Evolutionary conservation across 768 basidiomycete genomes (phyloP), one percentile per base, ranked within the genome.

Genomic region (Pulveroboletus sp.): DNA sequence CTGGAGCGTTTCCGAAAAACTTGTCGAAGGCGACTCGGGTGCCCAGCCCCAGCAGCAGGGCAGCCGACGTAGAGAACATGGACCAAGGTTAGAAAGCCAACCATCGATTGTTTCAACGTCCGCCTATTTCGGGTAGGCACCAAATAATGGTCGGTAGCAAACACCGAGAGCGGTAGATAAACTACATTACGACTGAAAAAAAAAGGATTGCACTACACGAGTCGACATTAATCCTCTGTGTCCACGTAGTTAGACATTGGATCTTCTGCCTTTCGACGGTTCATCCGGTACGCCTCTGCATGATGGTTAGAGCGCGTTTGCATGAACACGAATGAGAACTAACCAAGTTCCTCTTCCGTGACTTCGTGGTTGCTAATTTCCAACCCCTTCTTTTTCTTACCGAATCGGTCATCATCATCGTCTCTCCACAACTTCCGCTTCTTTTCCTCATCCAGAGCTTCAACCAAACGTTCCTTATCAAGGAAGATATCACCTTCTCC

Each of bases 241-340:
- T 93, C 93, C 44, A 90, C 77, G 64, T 93, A 93, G 66, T 89
- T 90, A 36, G 89, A 88, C 93, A 96, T 96, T 4, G 93, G 93
- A 68, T 96, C 93, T 50, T 93, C 89, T 42, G 76, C 73, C 1
- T 80, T 77, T 45, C 81, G 79, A 56, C 77, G 79, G 27, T 67
- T 76, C 80, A 92, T 84, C 50, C 93, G 80, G 68, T 94, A 96
- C n/a, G 88, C 89, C 85, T 96, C 92, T 90, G 73, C 54, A 66
- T 39, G 13, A 27, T 50, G 43, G 59, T 64, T 35, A 46, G 33
- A 45, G 46, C 30, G 26, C 51, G 5, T 24, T n/a, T 26, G 3
- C 33, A 40, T 24, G 44, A 46, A 50, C 36, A 31, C 24, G 14
- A 11, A 41, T 28, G 33, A 47, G 49, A 18, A 72, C 81, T 52